Percentiles rank a stretch among this genome's conserved stretches.
These are phyloP conservation scores for Xylaria acuta DNA, from an alignment of 495 filamentous ascomycete species.

Conservation along the genomic window DNA sequence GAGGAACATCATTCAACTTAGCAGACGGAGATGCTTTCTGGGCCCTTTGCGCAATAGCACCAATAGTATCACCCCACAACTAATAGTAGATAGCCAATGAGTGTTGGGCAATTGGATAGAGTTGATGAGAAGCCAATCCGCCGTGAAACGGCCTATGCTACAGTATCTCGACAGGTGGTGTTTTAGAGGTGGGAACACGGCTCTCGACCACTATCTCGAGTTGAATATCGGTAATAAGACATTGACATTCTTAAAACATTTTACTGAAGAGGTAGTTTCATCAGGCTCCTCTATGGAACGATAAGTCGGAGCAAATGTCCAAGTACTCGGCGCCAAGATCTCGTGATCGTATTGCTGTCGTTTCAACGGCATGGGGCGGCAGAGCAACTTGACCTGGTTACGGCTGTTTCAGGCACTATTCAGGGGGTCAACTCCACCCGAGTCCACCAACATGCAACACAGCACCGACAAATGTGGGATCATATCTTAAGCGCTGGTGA, in stretches of 20 bases:
- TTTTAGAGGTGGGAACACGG: neutral
- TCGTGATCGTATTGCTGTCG: neutral
- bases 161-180: neutral
- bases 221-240: neutral
- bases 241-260: neutral
- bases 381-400: slow-evolving; percentile 8
- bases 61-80: neutral
- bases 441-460: slow-evolving; percentile 26
- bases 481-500: slow-evolving; percentile 6
- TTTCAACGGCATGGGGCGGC: slow-evolving; percentile 23
- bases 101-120: neutral
- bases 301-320: neutral
- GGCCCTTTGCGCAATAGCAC: neutral
- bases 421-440: slow-evolving; percentile 21
- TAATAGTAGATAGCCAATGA: too few relatives aligned
- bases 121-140: neutral
- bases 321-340: slow-evolving; percentile 19
- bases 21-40: neutral
- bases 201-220: neutral
- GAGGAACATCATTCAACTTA: neutral
- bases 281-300: neutral
- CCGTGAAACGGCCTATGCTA: neutral
- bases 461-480: slow-evolving; percentile 17
- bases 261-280: slow-evolving; percentile 12
- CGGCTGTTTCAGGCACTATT: slow-evolving; percentile 7